Evolutionary conservation across 2,329 filamentous ascomycete genomes (phyloP).

Genomic region (Didymella arachidicola): DNA sequence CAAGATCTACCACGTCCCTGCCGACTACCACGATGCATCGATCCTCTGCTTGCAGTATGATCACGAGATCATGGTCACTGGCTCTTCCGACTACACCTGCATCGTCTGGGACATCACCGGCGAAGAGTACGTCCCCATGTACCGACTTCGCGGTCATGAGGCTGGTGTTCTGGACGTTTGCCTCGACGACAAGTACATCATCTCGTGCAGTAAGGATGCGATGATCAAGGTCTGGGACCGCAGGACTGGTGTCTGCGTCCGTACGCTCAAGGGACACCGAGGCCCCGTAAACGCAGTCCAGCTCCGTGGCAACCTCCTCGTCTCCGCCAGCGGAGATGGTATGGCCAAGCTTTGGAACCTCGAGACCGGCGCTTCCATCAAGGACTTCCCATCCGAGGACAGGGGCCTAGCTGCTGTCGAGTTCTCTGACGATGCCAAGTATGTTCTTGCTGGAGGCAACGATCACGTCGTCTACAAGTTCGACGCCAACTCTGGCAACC

Average conservation of each 20-base stretch:
- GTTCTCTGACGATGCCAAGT: conserved; percentile 93
- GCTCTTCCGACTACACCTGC: conserved; percentile 89
- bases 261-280: conserved; percentile 81
- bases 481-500: conserved; percentile 88
- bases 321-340: conserved; percentile 93
- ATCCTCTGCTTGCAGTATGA: conserved; percentile 97
- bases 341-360: conserved; percentile 96
- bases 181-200: conserved; percentile 89
- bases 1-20: conserved; percentile 56
- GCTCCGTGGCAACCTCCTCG: conserved; percentile 88
- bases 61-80: conserved; percentile 89
- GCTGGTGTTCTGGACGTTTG: conserved; percentile 93
- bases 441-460: conserved; percentile 92
- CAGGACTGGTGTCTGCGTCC: conserved; percentile 75
- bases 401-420: conserved; percentile 95
- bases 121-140: conserved; percentile 68
- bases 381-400: conserved; percentile 88
- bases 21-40: conserved; percentile 82
- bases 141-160: conserved; percentile 77
- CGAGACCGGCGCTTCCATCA: conserved; percentile 83
- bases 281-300: conserved; percentile 97
- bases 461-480: conserved; percentile 96
- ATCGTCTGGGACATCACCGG: conserved; percentile 92
- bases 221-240: conserved; percentile 96
- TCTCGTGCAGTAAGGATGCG: conserved; percentile 96